Evolutionary conservation across 2,329 filamentous ascomycete genomes (phyloP).

Genomic region (Elsinoe batatas): DNA sequence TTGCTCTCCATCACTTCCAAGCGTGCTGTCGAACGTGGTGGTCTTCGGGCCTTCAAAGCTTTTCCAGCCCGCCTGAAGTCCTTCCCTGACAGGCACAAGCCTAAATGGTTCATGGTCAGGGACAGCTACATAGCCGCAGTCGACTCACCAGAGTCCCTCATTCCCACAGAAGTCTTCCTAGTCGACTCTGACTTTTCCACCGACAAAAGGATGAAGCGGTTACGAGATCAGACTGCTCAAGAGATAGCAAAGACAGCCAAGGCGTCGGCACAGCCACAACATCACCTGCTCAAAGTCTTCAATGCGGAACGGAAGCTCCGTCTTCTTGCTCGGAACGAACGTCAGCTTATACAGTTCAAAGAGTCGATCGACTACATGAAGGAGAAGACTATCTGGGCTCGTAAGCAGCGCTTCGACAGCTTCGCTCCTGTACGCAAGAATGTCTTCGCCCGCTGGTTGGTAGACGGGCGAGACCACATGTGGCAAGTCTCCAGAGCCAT

Average conservation of each 20-base stretch:
- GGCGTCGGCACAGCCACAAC: slow-evolving; percentile 54
- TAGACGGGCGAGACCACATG: slow-evolving; percentile 97
- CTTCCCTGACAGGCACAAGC: slow-evolving; percentile 63
- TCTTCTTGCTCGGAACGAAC: slow-evolving; percentile 81
- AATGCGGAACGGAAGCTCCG: slow-evolving; percentile 91
- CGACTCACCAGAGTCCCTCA: slow-evolving; percentile 97
- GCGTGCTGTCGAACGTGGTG: slow-evolving; percentile 43
- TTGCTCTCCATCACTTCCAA: slow-evolving; percentile 84
- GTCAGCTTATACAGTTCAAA: slow-evolving; percentile 82
- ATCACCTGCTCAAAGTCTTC: slow-evolving; percentile 77
- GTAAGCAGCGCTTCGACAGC: slow-evolving; percentile 78
- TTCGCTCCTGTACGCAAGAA: slow-evolving; percentile 82
- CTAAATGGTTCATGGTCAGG: slow-evolving; percentile 96
- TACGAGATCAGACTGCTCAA: slow-evolving; percentile 45
- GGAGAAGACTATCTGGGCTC: slow-evolving; percentile 69
- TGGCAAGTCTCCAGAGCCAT: slow-evolving; percentile 97
- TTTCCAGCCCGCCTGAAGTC: slow-evolving; percentile 1
- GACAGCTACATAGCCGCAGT: slow-evolving; percentile 97
- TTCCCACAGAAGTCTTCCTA: slow-evolving; percentile 97
- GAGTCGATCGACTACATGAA: slow-evolving; percentile 86
- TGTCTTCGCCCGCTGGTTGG: slow-evolving; percentile 90
- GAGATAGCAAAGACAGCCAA: slow-evolving; percentile 54
- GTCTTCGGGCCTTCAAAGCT: slow-evolving; percentile 15
- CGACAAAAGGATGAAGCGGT: slow-evolving; percentile 53
- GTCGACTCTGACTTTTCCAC: slow-evolving; percentile 82